These are phyloP conservation scores for Pseudogymnoascus sp. DNA, from an alignment of 2,329 filamentous ascomycete genomes.

Conservation along the genomic window DNA sequence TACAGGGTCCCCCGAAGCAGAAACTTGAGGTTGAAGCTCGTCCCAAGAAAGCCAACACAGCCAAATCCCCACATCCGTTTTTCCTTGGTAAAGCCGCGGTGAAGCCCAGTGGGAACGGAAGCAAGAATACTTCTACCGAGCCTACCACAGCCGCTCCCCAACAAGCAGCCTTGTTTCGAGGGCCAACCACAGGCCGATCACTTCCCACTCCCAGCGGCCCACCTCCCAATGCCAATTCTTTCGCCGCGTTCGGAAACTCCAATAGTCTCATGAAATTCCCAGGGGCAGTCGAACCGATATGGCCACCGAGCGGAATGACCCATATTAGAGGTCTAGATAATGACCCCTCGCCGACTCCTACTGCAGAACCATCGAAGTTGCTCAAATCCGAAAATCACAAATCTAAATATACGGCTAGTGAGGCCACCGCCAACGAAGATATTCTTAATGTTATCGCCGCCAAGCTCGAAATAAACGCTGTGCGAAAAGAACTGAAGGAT, in stretches of 20 bases:
- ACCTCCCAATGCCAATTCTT: not conserved
- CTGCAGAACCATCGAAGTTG: not conserved
- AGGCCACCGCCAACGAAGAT: slow-evolving; percentile 21
- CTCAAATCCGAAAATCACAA: slow-evolving; percentile 17
- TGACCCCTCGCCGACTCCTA: not conserved
- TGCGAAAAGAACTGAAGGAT: slow-evolving; percentile 12
- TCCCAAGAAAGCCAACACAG: not conserved
- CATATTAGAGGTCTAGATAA: slow-evolving; percentile 47
- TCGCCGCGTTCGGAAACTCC: slow-evolving; percentile 12
- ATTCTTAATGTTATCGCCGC: slow-evolving; percentile 19
- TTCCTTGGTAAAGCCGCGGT: slow-evolving; percentile 49
- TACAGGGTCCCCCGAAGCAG: slow-evolving; percentile 15
- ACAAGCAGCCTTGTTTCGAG: not conserved
- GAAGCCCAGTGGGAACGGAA: slow-evolving; percentile 14
- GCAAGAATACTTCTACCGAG: slow-evolving; percentile 26
- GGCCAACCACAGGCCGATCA: slow-evolving; percentile 14
- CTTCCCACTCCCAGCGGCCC: slow-evolving; percentile 12
- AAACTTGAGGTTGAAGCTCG: slow-evolving; percentile 1
- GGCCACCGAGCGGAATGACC: slow-evolving; percentile 56
- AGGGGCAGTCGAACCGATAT: slow-evolving; percentile 58
- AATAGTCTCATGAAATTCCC: slow-evolving; percentile 45
- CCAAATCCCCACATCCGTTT: slow-evolving; percentile 48
- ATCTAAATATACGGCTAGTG: slow-evolving; percentile 23
- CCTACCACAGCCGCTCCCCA: slow-evolving; percentile 33
- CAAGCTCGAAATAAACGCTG: slow-evolving; percentile 7